Evolutionary conservation across 2,329 filamentous ascomycete genomes (phyloP).

Genomic region (Parasarocladium wereldwijsianum): DNA sequence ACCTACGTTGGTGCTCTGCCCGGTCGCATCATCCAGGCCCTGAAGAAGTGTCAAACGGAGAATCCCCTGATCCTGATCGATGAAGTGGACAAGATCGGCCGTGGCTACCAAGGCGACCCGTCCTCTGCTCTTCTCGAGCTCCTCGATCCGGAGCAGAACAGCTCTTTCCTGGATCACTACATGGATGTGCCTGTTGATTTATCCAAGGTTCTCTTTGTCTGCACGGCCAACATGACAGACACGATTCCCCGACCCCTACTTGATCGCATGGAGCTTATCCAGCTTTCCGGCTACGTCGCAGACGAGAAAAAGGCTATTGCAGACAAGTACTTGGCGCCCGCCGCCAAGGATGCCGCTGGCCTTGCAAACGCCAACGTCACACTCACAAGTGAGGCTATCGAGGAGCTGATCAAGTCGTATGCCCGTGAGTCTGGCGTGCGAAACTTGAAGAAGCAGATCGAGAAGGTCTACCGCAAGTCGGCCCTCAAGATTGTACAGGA

Average conservation of each 20-base stretch:
- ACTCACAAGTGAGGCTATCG: constrained; percentile 75
- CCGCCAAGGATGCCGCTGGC: constrained; percentile 87
- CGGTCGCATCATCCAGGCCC: constrained; percentile 89
- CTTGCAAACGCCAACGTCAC: constrained; percentile 81
- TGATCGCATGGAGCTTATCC: constrained; percentile 95
- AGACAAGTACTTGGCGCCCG: constrained; percentile 78
- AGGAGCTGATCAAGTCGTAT: constrained; percentile 97
- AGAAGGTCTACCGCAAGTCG: constrained; percentile 96
- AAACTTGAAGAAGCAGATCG: constrained; percentile 98
- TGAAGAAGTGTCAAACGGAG: constrained; percentile 98
- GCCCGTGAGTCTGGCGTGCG: constrained; percentile 93
- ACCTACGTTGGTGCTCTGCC: constrained; percentile 95
- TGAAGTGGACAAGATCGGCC: constrained; percentile 95
- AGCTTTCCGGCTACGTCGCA: constrained; percentile 88
- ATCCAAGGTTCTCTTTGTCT: constrained; percentile 95
- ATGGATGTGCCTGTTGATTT: constrained; percentile 96
- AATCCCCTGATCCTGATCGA: constrained; percentile 91
- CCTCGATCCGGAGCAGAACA: constrained; percentile 94
- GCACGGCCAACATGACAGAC: constrained; percentile 97
- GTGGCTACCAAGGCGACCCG: constrained; percentile 91
- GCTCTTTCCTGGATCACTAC: constrained; percentile 94
- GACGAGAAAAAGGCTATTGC: constrained; percentile 99
- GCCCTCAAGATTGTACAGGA: constrained; percentile 95
- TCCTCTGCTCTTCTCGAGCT: constrained; percentile 87
- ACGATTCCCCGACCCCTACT: constrained; percentile 89